These are phyloP conservation scores for Skeletonema menzelii DNA, from an alignment of 108 stramenopile species.

Conservation along the genomic window DNA sequence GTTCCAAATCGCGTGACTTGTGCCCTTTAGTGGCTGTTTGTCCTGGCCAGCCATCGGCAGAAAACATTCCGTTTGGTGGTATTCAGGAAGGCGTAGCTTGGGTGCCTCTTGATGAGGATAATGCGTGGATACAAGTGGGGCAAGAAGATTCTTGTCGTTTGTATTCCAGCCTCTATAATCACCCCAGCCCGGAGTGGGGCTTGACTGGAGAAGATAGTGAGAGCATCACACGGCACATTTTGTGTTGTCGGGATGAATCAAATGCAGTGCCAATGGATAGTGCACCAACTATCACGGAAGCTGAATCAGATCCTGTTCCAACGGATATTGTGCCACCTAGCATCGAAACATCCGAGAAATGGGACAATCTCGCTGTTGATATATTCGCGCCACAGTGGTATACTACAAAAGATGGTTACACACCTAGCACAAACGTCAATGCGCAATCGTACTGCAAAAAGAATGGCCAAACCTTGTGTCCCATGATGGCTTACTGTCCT, in stretches of 20 bases:
- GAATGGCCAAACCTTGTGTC: not conserved
- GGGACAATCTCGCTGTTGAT: not conserved
- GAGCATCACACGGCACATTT: constrained; percentile 27
- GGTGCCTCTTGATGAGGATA: not conserved
- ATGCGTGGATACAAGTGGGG: constrained; percentile 44
- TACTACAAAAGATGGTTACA: not conserved
- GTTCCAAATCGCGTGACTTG: constrained; percentile 16
- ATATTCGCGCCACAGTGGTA: not conserved
- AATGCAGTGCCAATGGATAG: not conserved
- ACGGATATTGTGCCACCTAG: not conserved
- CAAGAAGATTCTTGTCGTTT: constrained; percentile 7
- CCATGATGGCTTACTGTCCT: not conserved
- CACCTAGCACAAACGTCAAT: not conserved
- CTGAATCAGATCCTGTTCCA: not conserved
- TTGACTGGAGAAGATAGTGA: constrained; percentile 11
- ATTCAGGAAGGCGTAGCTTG: not conserved
- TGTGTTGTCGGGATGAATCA: constrained; percentile 13
- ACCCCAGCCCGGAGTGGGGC: constrained; percentile 5
- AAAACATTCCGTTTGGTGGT: constrained; percentile 14
- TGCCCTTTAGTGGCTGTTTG: not conserved
- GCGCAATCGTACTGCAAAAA: not conserved
- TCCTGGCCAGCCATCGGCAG: constrained; percentile 17
- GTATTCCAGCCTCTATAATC: not conserved
- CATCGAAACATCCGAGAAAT: not conserved
- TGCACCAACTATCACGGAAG: not conserved